phyloP scores from a whole-genome alignment of 768 basidiomycete species.

The Xerocomellus dryophilus region DNA sequence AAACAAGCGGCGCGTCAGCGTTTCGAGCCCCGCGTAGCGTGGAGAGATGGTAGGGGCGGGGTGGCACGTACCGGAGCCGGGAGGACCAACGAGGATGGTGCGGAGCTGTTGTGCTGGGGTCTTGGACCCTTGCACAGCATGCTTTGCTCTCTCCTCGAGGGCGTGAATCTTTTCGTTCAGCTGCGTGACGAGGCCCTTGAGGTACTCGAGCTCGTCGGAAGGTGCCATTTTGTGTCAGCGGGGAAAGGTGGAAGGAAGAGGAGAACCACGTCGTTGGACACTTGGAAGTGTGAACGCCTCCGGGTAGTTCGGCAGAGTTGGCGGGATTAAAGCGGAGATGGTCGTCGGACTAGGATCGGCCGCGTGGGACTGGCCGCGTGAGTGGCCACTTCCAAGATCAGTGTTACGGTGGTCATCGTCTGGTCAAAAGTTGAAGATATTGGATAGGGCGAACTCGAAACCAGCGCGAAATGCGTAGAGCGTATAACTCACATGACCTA shows the following conservation, averaged over 20 bases:
- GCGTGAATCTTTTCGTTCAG: slow-evolving; percentile 84
- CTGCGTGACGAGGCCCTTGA: slow-evolving; percentile 89
- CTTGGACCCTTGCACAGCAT: slow-evolving; percentile 38
- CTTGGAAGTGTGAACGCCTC: not conserved
- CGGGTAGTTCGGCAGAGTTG: not conserved
- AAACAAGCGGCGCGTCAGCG: not conserved
- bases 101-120: slow-evolving; percentile 78
- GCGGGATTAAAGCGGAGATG: slow-evolving; percentile 25
- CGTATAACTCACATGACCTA: too few species aligned
- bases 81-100: slow-evolving; percentile 92
- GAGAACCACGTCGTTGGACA: not conserved
- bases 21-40: too few species aligned
- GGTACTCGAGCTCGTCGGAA: slow-evolving; percentile 84
- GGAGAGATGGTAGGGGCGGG: too few species aligned
- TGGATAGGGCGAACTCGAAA: too few species aligned
- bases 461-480: too few species aligned
- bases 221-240: slow-evolving; percentile 48
- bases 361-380: too few species aligned
- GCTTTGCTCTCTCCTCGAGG: slow-evolving; percentile 71
- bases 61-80: slow-evolving; percentile 79
- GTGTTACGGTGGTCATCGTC: too few species aligned
- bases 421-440: too few species aligned
- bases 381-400: too few species aligned
- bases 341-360: too few species aligned
- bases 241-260: not conserved